These are phyloP conservation scores for Pseudogymnoascus verrucosus DNA, from an alignment of 2,329 filamentous ascomycete species.

Conservation along the genomic window DNA sequence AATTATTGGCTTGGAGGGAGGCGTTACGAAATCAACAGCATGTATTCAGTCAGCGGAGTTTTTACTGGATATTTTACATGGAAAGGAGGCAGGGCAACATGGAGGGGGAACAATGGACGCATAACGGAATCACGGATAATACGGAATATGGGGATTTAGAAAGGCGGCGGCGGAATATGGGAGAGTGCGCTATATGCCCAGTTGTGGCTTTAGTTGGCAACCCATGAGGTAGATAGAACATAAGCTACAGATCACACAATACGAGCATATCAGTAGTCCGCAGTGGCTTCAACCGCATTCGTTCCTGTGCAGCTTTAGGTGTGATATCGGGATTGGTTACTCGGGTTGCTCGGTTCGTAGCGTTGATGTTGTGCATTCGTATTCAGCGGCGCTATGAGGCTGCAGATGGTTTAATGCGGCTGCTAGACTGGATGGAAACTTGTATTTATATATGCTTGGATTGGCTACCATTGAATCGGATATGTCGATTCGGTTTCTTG, in stretches of 20 bases:
- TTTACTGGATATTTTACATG: not conserved
- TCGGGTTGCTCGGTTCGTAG: not conserved
- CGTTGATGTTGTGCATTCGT: constrained; percentile 1
- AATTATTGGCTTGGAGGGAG: not conserved
- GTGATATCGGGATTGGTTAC: not conserved
- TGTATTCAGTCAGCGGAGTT: not conserved
- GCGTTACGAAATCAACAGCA: not conserved
- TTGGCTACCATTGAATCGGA: too few species aligned
- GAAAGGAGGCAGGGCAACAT: not conserved
- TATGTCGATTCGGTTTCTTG: too few species aligned
- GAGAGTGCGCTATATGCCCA: not conserved
- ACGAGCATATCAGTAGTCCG: not conserved
- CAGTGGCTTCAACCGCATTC: not conserved
- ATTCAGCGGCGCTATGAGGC: not conserved
- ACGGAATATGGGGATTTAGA: not conserved
- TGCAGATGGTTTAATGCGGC: not conserved
- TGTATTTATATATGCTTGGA: too few species aligned
- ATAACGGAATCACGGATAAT: constrained; percentile 2
- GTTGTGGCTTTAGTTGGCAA: not conserved
- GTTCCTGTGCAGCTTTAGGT: not conserved
- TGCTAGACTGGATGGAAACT: not conserved
- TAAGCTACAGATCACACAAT: not conserved
- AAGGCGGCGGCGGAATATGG: not conserved
- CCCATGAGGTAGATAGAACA: not conserved
- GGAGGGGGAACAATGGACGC: not conserved